These are phyloP conservation scores for Cystoderma amianthinum DNA, from an alignment of 768 basidiomycete genomes.

Conservation along the genomic window DNA sequence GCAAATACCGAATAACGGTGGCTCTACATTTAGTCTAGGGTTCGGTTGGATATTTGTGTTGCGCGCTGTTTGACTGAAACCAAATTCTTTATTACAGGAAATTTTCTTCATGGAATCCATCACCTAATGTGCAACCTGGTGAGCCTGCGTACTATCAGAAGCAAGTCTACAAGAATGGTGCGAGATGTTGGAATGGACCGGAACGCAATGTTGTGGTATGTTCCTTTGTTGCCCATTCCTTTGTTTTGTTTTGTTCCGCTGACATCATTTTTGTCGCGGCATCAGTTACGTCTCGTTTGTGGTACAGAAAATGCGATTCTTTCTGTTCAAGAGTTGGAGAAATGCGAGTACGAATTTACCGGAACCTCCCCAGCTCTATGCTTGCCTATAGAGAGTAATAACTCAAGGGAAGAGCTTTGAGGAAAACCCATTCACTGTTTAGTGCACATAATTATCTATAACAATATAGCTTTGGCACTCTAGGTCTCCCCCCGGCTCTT, in stretches of 20 bases:
- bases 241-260: not conserved
- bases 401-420: constrained; percentile 33
- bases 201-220: constrained; percentile 75
- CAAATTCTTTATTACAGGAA: constrained; percentile 38
- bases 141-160: constrained; percentile 70
- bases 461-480: too few species aligned
- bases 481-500: too few species aligned
- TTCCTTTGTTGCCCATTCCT: constrained; percentile 4
- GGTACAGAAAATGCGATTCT: constrained; percentile 79
- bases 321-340: constrained; percentile 83
- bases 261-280: not conserved
- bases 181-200: constrained; percentile 97
- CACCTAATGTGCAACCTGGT: constrained; percentile 48
- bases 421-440: too few species aligned
- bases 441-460: too few species aligned
- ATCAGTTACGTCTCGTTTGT: constrained; percentile 76
- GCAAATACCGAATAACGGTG: constrained; percentile 84
- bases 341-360: constrained; percentile 90
- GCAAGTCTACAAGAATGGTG: constrained; percentile 78
- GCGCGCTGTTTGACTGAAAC: not conserved
- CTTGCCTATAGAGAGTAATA: constrained; percentile 37
- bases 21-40: constrained; percentile 76
- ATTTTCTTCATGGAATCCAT: constrained; percentile 78
- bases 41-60: constrained; percentile 19
- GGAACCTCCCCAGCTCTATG: constrained; percentile 86